Percentiles rank a stretch among this genome's conserved stretches.
These are phyloP conservation scores for Phytopythium montanum DNA, from an alignment of 352 stramenopile species.

Conservation along the genomic window DNA sequence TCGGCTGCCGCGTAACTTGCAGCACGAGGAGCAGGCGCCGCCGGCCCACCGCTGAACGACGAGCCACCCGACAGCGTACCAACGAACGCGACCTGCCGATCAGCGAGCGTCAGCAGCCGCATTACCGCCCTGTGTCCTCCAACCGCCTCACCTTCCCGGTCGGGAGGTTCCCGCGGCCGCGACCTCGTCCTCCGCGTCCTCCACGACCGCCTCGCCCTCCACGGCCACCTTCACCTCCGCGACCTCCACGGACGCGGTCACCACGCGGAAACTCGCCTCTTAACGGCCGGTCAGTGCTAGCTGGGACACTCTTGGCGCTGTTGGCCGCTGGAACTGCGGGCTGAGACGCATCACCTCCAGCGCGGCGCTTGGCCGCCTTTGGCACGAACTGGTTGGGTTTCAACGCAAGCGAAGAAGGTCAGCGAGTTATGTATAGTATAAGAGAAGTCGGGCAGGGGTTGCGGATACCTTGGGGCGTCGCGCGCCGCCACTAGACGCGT, in stretches of 20 bases:
- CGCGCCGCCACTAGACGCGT: conserved; percentile 12
- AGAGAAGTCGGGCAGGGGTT: too few species aligned
- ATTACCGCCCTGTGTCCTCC: too few species aligned
- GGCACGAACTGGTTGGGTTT: conserved; percentile 56
- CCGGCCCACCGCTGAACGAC: conserved; percentile 55
- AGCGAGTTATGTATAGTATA: background rate
- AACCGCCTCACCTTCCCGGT: conserved; percentile 48
- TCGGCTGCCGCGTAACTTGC: conserved; percentile 59
- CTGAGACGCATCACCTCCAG: conserved; percentile 7
- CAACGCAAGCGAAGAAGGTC: background rate
- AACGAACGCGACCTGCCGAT: conserved; percentile 55
- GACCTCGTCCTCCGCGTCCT: conserved; percentile 39
- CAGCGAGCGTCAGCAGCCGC: too few species aligned
- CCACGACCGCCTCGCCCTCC: conserved; percentile 47
- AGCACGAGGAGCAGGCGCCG: conserved; percentile 28
- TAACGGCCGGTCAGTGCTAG: conserved; percentile 19
- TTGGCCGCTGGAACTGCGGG: conserved; percentile 16
- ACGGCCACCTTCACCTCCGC: conserved; percentile 16
- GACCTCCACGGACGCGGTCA: conserved; percentile 38
- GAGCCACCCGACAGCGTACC: conserved; percentile 78
- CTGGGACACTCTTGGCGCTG: conserved; percentile 20
- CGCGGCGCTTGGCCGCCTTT: conserved; percentile 59
- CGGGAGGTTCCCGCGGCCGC: conserved; percentile 48
- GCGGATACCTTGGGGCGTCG: conserved; percentile 47
- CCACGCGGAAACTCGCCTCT: conserved; percentile 29